A percentile compares a stretch with the other conserved stretches of the same genome.
Evolutionary conservation across 2,329 filamentous ascomycete species (phyloP).

Genomic region (Penicillium sp.): DNA sequence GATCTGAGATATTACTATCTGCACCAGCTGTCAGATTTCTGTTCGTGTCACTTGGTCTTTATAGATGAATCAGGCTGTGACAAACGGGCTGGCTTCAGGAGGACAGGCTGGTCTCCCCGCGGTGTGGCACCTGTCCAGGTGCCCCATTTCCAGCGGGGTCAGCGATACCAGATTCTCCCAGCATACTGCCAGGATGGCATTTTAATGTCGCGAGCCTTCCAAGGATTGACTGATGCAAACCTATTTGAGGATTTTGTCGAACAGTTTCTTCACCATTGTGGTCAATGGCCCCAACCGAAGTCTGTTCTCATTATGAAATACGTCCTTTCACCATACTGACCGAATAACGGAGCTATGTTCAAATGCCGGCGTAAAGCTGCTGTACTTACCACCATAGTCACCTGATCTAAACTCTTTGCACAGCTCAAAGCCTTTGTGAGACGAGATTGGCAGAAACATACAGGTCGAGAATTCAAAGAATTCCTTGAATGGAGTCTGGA

Average conservation of each 20-base stretch:
- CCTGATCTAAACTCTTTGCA: no score
- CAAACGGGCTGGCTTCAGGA: not conserved
- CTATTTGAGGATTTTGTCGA: not conserved
- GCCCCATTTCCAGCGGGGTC: not conserved
- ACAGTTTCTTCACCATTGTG: not conserved
- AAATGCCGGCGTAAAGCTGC: not conserved
- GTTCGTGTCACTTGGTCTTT: not conserved
- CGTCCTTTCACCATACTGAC: conserved; percentile 4
- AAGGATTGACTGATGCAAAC: not conserved
- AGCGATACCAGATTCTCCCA: conserved; percentile 1
- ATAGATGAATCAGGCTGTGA: no score
- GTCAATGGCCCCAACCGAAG: conserved; percentile 1
- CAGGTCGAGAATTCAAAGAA: not conserved
- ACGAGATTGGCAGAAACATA: no score
- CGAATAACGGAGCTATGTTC: not conserved
- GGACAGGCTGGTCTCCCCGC: not conserved
- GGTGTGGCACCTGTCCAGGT: not conserved
- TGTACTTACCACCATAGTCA: not conserved
- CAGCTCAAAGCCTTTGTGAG: no score
- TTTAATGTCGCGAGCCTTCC: not conserved
- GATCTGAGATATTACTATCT: not conserved
- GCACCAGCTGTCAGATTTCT: not conserved
- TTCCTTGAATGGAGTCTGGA: not conserved
- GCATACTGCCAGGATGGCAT: not conserved
- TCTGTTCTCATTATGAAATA: not conserved